phyloP scores from a whole-genome alignment of 129 eudicot genomes.

The Ambrosia artemisiifolia region DNA sequence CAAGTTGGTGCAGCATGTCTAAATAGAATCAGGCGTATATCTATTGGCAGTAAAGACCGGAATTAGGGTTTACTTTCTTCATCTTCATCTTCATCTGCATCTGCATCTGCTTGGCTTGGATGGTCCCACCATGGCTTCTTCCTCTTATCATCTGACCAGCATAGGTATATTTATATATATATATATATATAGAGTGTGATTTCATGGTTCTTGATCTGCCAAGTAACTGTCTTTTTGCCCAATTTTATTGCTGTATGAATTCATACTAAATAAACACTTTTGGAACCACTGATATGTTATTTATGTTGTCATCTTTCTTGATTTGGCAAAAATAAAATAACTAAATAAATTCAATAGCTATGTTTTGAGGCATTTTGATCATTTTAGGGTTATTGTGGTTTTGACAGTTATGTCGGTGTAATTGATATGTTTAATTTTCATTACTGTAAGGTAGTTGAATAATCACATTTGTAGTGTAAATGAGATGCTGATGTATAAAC shows the following conservation, averaged over 20 bases:
- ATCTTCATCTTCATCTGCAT: background rate
- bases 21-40: constrained; percentile 24
- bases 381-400: too few species aligned
- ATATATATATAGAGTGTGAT: too few species aligned
- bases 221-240: background rate
- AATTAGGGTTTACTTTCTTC: background rate
- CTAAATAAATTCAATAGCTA: background rate
- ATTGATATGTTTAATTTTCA: background rate
- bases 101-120: constrained; percentile 11
- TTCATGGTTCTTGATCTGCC: background rate
- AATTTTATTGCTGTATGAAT: background rate
- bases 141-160: constrained; percentile 39
- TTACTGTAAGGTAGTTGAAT: constrained; percentile 1
- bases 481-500: too few species aligned
- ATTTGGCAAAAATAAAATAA: background rate
- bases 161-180: constrained; percentile 34
- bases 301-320: background rate
- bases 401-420: too few species aligned
- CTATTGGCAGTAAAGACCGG: constrained; percentile 32
- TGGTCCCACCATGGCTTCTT: constrained; percentile 48
- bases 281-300: background rate
- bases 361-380: background rate
- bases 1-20: constrained; percentile 20
- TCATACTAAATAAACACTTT: background rate
- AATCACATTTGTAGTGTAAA: background rate